A percentile compares a stretch with the other conserved stretches of the same genome.
Conservation (phyloP, 75 land plant species). For the Picea glauca region DNA sequence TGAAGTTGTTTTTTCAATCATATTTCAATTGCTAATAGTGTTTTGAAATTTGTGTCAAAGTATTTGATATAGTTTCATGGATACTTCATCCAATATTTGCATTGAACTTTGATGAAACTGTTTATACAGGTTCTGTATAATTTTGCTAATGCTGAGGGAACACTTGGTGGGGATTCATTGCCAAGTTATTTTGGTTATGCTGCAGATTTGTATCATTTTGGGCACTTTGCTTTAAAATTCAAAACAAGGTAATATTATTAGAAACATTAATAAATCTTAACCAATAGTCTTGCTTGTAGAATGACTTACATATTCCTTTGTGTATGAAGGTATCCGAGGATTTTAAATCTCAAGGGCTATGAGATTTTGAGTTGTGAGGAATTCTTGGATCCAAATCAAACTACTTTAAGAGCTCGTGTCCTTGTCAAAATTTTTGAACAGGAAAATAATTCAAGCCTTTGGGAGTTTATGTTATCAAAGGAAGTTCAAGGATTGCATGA, state of each 20-base stretch:
- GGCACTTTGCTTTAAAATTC: slow-evolving; percentile 48
- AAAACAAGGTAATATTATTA: slow-evolving; percentile 28
- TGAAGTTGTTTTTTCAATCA: not conserved
- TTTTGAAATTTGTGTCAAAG: not conserved
- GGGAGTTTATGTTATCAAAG: slow-evolving; percentile 27
- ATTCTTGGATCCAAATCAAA: slow-evolving; percentile 5
- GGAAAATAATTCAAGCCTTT: slow-evolving; percentile 1
- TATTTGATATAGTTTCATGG: too few relatives aligned
- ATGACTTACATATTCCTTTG: slow-evolving; percentile 5
- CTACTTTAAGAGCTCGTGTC: slow-evolving; percentile 4
- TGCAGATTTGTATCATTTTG: slow-evolving; percentile 48
- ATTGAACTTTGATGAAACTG: not conserved
- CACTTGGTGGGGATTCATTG: slow-evolving; percentile 29
- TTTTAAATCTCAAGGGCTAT: slow-evolving; percentile 26
- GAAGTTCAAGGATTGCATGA: slow-evolving; percentile 16
- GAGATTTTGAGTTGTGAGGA: slow-evolving; percentile 15
- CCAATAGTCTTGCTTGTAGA: not conserved
- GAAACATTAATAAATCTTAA: not conserved
- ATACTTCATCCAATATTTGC: not conserved
- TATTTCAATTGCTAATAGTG: not conserved
- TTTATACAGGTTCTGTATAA: slow-evolving; percentile 36
- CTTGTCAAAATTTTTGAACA: slow-evolving; percentile 8
- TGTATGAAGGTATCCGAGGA: slow-evolving; percentile 22
- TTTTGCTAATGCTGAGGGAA: slow-evolving; percentile 48
- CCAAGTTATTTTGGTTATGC: slow-evolving; percentile 42